Conservation (phyloP, 2,329 filamentous ascomycete species). For the Triangularia setosa region DNA sequence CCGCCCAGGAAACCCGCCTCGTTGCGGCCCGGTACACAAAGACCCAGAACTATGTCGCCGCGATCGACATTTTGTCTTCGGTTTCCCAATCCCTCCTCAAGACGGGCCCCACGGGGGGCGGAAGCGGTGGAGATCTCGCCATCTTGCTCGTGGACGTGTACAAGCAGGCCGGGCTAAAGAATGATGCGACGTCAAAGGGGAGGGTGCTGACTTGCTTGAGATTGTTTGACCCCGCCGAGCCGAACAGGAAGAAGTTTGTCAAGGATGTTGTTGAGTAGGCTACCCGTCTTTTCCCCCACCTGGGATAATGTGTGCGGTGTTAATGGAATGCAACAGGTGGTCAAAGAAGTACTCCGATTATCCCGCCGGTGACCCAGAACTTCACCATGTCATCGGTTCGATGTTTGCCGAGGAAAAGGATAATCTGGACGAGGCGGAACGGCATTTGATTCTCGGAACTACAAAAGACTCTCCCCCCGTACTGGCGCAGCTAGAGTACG, state of each 20-base stretch:
- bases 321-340: constrained; percentile 55
- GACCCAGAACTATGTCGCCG: constrained; percentile 74
- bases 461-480: constrained; percentile 73
- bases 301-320: background rate
- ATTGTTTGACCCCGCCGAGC: constrained; percentile 77
- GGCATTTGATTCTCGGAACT: constrained; percentile 83
- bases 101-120: constrained; percentile 72
- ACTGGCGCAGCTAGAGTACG: constrained; percentile 79
- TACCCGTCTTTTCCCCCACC: background rate
- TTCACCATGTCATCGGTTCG: constrained; percentile 86
- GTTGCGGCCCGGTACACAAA: constrained; percentile 94
- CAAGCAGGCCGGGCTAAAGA: constrained; percentile 75
- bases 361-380: constrained; percentile 86
- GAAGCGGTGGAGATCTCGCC: constrained; percentile 85
- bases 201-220: constrained; percentile 74
- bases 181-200: constrained; percentile 70
- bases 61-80: constrained; percentile 79
- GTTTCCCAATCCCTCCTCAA: constrained; percentile 83
- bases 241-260: constrained; percentile 89
- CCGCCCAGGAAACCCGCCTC: constrained; percentile 95
- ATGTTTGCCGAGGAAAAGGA: constrained; percentile 93
- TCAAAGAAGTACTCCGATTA: constrained; percentile 80
- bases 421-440: constrained; percentile 82
- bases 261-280: constrained; percentile 72
- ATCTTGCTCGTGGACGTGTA: constrained; percentile 88